These are phyloP conservation scores for Dictyostelium brefeldianum DNA, from an alignment of 78 protist genomes.

Conservation along the genomic window DNA sequence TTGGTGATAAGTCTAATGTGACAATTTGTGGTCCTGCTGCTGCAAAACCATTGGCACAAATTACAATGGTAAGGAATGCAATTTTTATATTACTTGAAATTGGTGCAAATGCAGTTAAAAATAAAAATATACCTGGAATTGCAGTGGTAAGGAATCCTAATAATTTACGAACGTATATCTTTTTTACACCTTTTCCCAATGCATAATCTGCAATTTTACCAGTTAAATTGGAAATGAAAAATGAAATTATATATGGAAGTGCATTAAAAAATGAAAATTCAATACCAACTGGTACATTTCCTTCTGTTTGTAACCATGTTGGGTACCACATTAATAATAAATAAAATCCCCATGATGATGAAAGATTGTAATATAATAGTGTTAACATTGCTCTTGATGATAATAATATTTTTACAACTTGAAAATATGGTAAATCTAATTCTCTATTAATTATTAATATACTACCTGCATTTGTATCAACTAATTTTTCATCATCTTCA, in stretches of 20 bases:
- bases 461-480: not conserved
- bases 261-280: constrained; percentile 42
- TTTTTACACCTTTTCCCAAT: not conserved
- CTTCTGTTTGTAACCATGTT: constrained; percentile 19
- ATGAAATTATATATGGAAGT: constrained; percentile 38
- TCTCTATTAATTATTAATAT: not conserved
- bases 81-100: not conserved
- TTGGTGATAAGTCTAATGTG: constrained; percentile 42
- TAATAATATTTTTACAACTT: constrained; percentile 31
- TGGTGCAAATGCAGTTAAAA: constrained; percentile 17
- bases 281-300: not conserved
- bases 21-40: constrained; percentile 9
- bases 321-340: constrained; percentile 72
- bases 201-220: constrained; percentile 23
- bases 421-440: constrained; percentile 11
- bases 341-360: constrained; percentile 51
- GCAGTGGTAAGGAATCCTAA: constrained; percentile 18
- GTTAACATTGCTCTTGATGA: constrained; percentile 12
- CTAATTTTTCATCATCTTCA: not conserved
- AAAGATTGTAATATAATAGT: constrained; percentile 19
- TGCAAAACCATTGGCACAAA: constrained; percentile 26
- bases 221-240: not conserved
- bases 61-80: not conserved
- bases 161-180: constrained; percentile 28
- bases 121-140: constrained; percentile 46